Conservation (phyloP, 1,139 yeast genomes). For the Pichia sp. region DNA sequence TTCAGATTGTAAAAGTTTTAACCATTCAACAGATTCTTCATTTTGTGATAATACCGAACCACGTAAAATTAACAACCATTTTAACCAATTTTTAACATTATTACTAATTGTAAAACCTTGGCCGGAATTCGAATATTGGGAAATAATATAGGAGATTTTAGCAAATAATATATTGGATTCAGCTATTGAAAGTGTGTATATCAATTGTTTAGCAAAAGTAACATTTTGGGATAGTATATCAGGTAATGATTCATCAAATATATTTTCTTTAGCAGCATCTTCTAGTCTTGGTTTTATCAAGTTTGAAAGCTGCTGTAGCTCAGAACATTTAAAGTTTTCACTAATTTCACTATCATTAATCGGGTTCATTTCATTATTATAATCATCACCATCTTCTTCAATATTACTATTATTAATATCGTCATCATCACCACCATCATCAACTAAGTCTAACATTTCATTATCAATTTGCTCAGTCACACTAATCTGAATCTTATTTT, state of each 20-base stretch:
- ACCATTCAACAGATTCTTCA: slow-evolving; percentile 30
- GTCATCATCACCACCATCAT: slow-evolving; percentile 16
- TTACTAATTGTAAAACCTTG: slow-evolving; percentile 32
- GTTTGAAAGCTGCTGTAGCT: slow-evolving; percentile 3
- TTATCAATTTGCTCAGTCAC: slow-evolving; percentile 12
- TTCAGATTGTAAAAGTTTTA: slow-evolving; percentile 32
- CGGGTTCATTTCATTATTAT: slow-evolving; percentile 8
- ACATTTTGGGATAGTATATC: slow-evolving; percentile 35
- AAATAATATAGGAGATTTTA: slow-evolving; percentile 33
- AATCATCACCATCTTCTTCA: slow-evolving; percentile 7
- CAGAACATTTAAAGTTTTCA: slow-evolving; percentile 1
- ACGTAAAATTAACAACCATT: slow-evolving; percentile 42
- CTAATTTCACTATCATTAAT: slow-evolving; percentile 2
- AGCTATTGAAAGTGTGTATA: slow-evolving; percentile 24
- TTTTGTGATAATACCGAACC: slow-evolving; percentile 39
- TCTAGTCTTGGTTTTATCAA: slow-evolving; percentile 10
- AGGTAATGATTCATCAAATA: slow-evolving; percentile 21
- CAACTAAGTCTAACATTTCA: slow-evolving; percentile 10
- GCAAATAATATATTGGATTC: slow-evolving; percentile 32
- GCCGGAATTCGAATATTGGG: slow-evolving; percentile 16
- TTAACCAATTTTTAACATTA: slow-evolving; percentile 39
- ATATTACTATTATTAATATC: slow-evolving; percentile 9
- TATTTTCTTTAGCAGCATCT: slow-evolving; percentile 25
- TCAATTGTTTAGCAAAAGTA: slow-evolving; percentile 35
- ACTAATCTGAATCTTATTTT: slow-evolving; percentile 12